Base-by-base conservation (phyloP, 192 early-diverging fungal genomes). In the Linnemannia elongata region DNA sequence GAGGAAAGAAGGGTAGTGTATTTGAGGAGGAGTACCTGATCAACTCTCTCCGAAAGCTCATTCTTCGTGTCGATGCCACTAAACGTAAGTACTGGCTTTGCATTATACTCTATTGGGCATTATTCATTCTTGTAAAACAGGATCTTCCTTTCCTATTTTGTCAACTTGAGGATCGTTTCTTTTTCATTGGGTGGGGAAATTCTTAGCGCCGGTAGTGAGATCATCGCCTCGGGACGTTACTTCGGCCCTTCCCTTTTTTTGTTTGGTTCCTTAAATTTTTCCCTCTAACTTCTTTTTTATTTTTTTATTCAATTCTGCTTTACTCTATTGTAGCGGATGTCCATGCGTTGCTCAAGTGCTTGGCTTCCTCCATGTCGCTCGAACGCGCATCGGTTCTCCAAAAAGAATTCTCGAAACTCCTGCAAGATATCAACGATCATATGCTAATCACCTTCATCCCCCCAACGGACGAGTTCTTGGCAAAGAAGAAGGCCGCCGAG, bases 11-110 rank as follows among this genome's bases (percentile, higher is more conserved):
- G 83, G 97, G 97, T 68, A 95, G 93, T 79, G 91, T 93, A 20
- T 99, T 94, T 80, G 98, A 99, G 86, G 97, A 98, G 85, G 95
- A 96, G 71, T 98, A 97, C 77, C 80, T 98, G 55, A 90, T 98
- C 27, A 94, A 93, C 47, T 97, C 94, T 17, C 77, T 96, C 22
- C 89, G 89, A 66, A 91, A 93, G 55, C 76, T 94, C 5, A 91
- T 94, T 42, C 88, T 92, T 15, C 90, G 93, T 54, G 88, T 91
- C 33, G 93, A 92, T 75, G 66, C 35, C 2, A 81, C 94, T 54
- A 92, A 94, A 86, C 76, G 94, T 95, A 91, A 83, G 80, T 35
- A 17, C 2, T 8, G n/a, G n/a, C n/a, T 69, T 5, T 5, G 63
- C 47, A 24, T 44, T 69, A 4, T 76, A 12, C 17, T 39, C 42